Percentiles rank a stretch among this genome's conserved stretches.
These are phyloP conservation scores for Barbarea vulgaris DNA, from an alignment of 345 rosid genomes.

Conservation along the genomic window DNA sequence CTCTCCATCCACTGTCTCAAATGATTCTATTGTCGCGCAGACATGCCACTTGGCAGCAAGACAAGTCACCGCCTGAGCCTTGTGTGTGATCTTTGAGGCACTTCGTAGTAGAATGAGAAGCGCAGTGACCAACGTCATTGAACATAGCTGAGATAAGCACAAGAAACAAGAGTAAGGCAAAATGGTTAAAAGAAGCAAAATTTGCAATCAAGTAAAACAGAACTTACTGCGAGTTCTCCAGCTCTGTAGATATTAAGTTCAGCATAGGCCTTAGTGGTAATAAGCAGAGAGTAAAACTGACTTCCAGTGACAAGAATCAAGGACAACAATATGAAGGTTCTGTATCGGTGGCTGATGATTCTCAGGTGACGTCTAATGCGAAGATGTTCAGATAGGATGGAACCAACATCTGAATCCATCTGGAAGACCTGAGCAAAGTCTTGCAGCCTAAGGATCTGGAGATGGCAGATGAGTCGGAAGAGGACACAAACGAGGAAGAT, in stretches of 20 bases:
- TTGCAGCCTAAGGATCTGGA: slow-evolving; percentile 88
- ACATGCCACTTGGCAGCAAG: slow-evolving; percentile 96
- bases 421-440: slow-evolving; percentile 81
- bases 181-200: background rate
- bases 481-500: slow-evolving; percentile 86
- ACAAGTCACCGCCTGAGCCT: slow-evolving; percentile 81
- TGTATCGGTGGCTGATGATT: slow-evolving; percentile 86
- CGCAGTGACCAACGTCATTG: slow-evolving; percentile 69
- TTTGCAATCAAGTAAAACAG: slow-evolving; percentile 11
- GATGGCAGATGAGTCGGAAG: slow-evolving; percentile 85
- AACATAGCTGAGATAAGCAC: slow-evolving; percentile 62
- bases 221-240: slow-evolving; percentile 87
- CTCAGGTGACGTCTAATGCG: slow-evolving; percentile 81
- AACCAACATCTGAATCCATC: slow-evolving; percentile 71
- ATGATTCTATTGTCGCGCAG: slow-evolving; percentile 76
- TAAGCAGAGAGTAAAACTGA: slow-evolving; percentile 82
- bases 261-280: slow-evolving; percentile 64
- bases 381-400: slow-evolving; percentile 78
- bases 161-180: slow-evolving; percentile 15
- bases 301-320: slow-evolving; percentile 79
- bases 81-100: slow-evolving; percentile 93
- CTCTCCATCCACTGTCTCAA: slow-evolving; percentile 65
- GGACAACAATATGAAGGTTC: slow-evolving; percentile 63
- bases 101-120: slow-evolving; percentile 70
- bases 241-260: slow-evolving; percentile 59